phyloP scores from a whole-genome alignment of 306 rosid genomes.

The Sicyos edulis region DNA sequence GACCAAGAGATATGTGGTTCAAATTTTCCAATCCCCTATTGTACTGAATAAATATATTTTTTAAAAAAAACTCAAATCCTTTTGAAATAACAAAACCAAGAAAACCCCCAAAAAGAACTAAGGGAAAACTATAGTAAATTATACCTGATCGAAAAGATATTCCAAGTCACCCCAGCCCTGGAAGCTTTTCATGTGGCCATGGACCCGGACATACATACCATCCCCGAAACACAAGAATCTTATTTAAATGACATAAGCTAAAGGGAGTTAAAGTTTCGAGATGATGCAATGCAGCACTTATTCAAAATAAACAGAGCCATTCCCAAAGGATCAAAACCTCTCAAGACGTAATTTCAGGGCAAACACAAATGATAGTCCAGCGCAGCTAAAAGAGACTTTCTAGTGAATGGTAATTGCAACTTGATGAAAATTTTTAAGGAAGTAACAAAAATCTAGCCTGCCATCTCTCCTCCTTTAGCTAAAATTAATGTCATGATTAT shows the following conservation, averaged over 20 bases:
- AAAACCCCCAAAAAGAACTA: conserved; percentile 11
- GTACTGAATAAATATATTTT: neutral
- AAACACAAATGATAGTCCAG: too few species aligned
- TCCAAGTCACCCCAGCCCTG: conserved; percentile 54
- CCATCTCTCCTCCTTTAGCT: too few species aligned
- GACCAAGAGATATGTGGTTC: too few species aligned
- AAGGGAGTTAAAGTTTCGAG: neutral
- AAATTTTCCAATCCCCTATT: too few species aligned
- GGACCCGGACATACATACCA: conserved; percentile 73
- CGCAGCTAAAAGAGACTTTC: too few species aligned
- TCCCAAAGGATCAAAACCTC: conserved; percentile 2
- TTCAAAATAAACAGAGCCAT: neutral
- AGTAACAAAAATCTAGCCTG: too few species aligned
- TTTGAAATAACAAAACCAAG: too few species aligned
- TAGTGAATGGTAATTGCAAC: too few species aligned
- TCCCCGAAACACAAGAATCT: conserved; percentile 37
- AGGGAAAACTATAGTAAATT: neutral
- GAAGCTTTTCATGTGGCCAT: conserved; percentile 74
- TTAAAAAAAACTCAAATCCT: neutral
- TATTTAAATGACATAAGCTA: neutral
- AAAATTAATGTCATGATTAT: too few species aligned
- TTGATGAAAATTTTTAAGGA: too few species aligned
- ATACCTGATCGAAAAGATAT: conserved; percentile 64
- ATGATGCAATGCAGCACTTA: neutral
- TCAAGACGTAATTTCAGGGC: neutral